A percentile compares a stretch with the other conserved stretches of the same genome.
Evolutionary conservation across 768 basidiomycete genomes (phyloP).

Genomic region (Tulasnella sp.): DNA sequence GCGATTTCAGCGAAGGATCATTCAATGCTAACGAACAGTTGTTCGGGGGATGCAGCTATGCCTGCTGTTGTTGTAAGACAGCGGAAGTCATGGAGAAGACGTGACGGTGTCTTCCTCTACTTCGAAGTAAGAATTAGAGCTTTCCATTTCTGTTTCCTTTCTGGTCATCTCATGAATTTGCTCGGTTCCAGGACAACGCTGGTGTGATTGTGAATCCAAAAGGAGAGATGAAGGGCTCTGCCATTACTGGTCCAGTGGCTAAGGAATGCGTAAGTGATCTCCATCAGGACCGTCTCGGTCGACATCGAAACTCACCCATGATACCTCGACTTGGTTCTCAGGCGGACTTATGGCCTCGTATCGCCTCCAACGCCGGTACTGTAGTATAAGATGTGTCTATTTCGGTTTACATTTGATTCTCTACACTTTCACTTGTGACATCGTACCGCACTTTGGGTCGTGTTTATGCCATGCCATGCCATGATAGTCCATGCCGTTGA

Average conservation of each 20-base stretch:
- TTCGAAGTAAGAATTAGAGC: slow-evolving; percentile 62
- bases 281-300: neutral
- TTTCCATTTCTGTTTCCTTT: neutral
- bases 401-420: slow-evolving; percentile 8
- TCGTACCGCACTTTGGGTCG: slow-evolving; percentile 3
- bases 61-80: slow-evolving; percentile 95
- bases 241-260: slow-evolving; percentile 94
- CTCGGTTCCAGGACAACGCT: slow-evolving; percentile 68
- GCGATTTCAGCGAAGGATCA: neutral
- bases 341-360: slow-evolving; percentile 99
- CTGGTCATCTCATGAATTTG: neutral
- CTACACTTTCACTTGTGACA: neutral
- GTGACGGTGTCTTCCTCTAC: slow-evolving; percentile 98
- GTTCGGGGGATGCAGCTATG: slow-evolving; percentile 63
- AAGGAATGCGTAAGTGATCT: slow-evolving; percentile 88
- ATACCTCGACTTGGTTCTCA: slow-evolving; percentile 37
- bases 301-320: slow-evolving; percentile 17
- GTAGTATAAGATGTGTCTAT: slow-evolving; percentile 66
- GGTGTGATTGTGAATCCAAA: slow-evolving; percentile 98
- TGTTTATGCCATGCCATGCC: slow-evolving; percentile 7
- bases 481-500: slow-evolving; percentile 4
- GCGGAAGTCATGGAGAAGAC: slow-evolving; percentile 96
- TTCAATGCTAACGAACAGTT: slow-evolving; percentile 22
- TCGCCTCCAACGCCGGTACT: slow-evolving; percentile 97
- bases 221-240: slow-evolving; percentile 99